Evolutionary conservation across 495 filamentous ascomycete species (phyloP).

Genomic region (Penicillium alfredii): DNA sequence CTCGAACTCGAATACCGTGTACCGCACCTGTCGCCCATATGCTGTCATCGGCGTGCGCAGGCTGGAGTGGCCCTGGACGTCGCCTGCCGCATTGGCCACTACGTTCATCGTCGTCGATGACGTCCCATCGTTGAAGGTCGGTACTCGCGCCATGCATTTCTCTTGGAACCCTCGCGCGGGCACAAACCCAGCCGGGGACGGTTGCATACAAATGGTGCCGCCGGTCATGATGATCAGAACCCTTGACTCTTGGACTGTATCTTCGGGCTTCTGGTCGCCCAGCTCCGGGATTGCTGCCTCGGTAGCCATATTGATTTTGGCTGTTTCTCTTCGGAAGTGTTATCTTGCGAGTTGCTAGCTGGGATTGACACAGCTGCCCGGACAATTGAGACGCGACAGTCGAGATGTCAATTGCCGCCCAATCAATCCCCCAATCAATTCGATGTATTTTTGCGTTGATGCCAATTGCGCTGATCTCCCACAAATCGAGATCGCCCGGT

Average conservation of each 20-base stretch:
- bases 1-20: conserved; percentile 80
- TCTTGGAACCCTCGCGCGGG: conserved; percentile 79
- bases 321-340: not conserved
- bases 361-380: no score
- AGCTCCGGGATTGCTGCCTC: conserved; percentile 20
- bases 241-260: conserved; percentile 56
- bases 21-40: conserved; percentile 78
- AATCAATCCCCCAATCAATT: not conserved
- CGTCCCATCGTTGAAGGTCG: conserved; percentile 85
- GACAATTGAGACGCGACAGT: not conserved
- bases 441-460: no score
- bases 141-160: conserved; percentile 72
- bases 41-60: conserved; percentile 75
- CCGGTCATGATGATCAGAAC: conserved; percentile 91
- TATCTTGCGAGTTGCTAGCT: no score
- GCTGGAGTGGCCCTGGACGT: conserved; percentile 45
- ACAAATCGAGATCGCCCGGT: not conserved
- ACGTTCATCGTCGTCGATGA: conserved; percentile 50
- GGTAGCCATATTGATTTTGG: conserved; percentile 20
- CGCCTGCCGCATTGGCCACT: conserved; percentile 40
- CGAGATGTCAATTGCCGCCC: not conserved
- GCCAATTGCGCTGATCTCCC: no score
- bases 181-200: conserved; percentile 56
- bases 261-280: conserved; percentile 20
- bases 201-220: conserved; percentile 93